These are phyloP conservation scores for Penicillium cosmopolitanum DNA, from an alignment of 495 filamentous ascomycete species.

Conservation along the genomic window DNA sequence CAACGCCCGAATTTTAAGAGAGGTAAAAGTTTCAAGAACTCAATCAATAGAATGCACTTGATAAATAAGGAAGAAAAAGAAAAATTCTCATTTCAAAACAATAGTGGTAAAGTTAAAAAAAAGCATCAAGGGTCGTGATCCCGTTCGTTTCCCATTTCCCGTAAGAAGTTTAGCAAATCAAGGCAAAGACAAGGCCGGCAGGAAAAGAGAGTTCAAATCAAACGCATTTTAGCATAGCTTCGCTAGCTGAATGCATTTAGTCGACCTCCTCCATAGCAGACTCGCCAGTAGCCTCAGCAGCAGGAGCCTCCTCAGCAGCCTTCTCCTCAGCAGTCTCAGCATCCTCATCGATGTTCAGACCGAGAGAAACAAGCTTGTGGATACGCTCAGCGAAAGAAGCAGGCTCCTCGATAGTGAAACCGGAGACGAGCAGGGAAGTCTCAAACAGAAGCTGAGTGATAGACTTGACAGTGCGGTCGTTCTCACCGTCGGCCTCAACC, in stretches of 20 bases:
- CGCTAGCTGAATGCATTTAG: slow-evolving; percentile 46
- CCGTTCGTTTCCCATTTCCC: slow-evolving; percentile 42
- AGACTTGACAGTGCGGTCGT: slow-evolving; percentile 96
- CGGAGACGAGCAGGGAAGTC: slow-evolving; percentile 96
- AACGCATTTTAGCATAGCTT: not conserved
- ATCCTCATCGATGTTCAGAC: slow-evolving; percentile 94
- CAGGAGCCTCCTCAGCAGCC: slow-evolving; percentile 62
- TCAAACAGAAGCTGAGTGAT: slow-evolving; percentile 98
- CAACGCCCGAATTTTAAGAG: no score
- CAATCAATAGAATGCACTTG: slow-evolving; percentile 17
- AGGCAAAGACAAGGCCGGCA: slow-evolving; percentile 12
- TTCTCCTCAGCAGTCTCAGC: slow-evolving; percentile 71
- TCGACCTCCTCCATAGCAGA: slow-evolving; percentile 77
- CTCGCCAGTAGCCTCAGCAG: slow-evolving; percentile 63
- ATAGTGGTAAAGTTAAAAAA: slow-evolving; percentile 10
- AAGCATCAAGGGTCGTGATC: slow-evolving; percentile 38
- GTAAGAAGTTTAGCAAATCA: slow-evolving; percentile 29
- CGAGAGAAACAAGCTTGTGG: slow-evolving; percentile 96
- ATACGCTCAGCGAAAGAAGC: slow-evolving; percentile 97
- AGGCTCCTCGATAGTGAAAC: slow-evolving; percentile 99
- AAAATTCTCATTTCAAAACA: slow-evolving; percentile 12
- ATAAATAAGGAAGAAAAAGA: slow-evolving; percentile 7
- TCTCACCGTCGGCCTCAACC: slow-evolving; percentile 95
- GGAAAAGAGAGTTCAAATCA: not conserved
- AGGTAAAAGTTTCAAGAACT: not conserved